phyloP scores from a whole-genome alignment of 306 rosid species.

The Inga oerstediana region DNA sequence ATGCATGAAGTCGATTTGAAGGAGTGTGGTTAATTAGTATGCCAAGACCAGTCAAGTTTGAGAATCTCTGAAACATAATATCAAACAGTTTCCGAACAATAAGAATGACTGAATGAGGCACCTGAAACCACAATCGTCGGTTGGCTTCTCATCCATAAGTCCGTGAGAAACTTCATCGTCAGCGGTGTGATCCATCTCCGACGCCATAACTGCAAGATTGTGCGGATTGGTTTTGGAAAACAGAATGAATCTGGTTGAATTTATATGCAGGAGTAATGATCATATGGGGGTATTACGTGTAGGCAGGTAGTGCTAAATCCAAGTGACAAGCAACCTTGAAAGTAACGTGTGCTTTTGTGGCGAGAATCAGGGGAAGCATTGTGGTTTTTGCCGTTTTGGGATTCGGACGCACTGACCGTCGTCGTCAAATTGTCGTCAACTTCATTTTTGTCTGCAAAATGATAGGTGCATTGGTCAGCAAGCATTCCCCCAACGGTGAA shows the following conservation, averaged over 20 bases:
- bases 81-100: neutral
- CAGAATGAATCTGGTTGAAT: neutral
- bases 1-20: neutral
- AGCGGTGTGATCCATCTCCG: neutral
- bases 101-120: slow-evolving; percentile 35
- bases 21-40: neutral
- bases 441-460: neutral
- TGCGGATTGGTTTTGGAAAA: neutral
- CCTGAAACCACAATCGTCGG: slow-evolving; percentile 20
- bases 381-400: neutral
- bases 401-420: neutral
- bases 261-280: neutral
- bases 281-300: neutral
- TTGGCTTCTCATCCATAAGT: neutral
- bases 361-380: neutral
- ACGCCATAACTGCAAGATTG: slow-evolving; percentile 21
- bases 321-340: slow-evolving; percentile 2
- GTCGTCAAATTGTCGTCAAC: neutral
- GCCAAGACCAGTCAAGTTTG: neutral
- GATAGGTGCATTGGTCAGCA: neutral
- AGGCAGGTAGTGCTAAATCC: neutral
- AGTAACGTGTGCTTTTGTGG: neutral
- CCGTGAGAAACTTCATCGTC: neutral
- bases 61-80: neutral
- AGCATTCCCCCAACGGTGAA: neutral